Percentiles rank a stretch among this genome's conserved stretches.
phyloP scores from a whole-genome alignment of 1,284 basidiomycete species.

The Phylloporus gajari region DNA sequence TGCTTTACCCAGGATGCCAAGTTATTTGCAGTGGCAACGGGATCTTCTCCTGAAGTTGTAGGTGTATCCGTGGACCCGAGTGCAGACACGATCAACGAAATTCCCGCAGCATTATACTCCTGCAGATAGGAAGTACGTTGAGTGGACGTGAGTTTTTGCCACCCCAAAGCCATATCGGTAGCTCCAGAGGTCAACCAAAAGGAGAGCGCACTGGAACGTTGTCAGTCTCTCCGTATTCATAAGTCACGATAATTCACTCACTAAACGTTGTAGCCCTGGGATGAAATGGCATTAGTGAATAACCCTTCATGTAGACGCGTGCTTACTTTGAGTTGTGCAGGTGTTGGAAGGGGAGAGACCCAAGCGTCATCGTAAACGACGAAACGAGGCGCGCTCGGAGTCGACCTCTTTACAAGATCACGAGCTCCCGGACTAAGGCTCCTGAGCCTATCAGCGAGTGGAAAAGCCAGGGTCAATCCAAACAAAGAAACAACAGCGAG shows the following conservation, averaged over 20 bases:
- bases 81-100: conserved; percentile 59
- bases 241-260: conserved; percentile 30
- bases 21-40: conserved; percentile 52
- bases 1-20: conserved; percentile 60
- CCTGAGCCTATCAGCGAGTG: conserved; percentile 18
- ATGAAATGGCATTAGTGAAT: not conserved
- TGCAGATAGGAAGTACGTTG: conserved; percentile 42
- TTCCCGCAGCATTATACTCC: conserved; percentile 55
- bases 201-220: conserved; percentile 48
- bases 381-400: conserved; percentile 50
- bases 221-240: conserved; percentile 2
- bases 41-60: conserved; percentile 52
- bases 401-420: conserved; percentile 22
- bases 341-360: conserved; percentile 46
- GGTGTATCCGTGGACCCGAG: conserved; percentile 65
- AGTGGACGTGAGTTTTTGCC: conserved; percentile 48
- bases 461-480: conserved; percentile 6
- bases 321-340: conserved; percentile 18
- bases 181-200: conserved; percentile 57
- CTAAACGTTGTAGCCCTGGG: conserved; percentile 61
- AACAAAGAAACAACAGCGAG: conserved; percentile 8
- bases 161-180: conserved; percentile 56
- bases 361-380: conserved; percentile 56
- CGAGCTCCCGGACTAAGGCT: conserved; percentile 17
- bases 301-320: conserved; percentile 41